These are phyloP conservation scores for Fragilaria crotonensis DNA, from an alignment of 108 stramenopile species.

Conservation along the genomic window DNA sequence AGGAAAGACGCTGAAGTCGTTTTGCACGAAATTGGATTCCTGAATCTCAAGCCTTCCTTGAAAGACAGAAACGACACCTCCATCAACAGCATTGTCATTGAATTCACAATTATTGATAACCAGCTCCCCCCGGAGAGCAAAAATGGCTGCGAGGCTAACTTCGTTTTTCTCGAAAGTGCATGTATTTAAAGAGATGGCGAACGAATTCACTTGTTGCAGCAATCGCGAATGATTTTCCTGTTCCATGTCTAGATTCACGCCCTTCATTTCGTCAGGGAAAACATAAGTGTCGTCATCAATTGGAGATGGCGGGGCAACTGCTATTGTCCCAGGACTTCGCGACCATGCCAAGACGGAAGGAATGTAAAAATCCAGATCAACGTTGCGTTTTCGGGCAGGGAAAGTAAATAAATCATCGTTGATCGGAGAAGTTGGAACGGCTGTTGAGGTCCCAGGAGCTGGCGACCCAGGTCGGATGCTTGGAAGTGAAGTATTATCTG, in stretches of 20 bases:
- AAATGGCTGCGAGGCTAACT: neutral
- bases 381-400: too few relatives aligned
- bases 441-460: too few relatives aligned
- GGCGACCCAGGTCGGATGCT: too few relatives aligned
- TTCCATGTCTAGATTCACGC: neutral
- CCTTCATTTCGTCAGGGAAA: neutral
- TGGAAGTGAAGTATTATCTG: too few relatives aligned
- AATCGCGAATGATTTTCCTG: neutral
- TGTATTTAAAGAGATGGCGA: neutral
- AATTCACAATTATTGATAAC: neutral
- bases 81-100: neutral
- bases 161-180: neutral
- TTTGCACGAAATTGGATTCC: neutral
- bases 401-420: too few relatives aligned
- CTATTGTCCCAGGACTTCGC: neutral
- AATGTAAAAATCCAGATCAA: too few relatives aligned
- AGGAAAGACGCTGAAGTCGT: neutral
- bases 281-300: neutral
- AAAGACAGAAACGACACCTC: slow-evolving; percentile 1
- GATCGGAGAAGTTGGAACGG: too few relatives aligned
- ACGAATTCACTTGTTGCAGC: neutral
- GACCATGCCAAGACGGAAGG: too few relatives aligned
- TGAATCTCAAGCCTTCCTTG: neutral
- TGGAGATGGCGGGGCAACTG: neutral
- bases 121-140: neutral